A percentile compares a stretch with the other conserved stretches of the same genome.
Conservation (phyloP, 768 basidiomycete species). For the Suillus variegatus region DNA sequence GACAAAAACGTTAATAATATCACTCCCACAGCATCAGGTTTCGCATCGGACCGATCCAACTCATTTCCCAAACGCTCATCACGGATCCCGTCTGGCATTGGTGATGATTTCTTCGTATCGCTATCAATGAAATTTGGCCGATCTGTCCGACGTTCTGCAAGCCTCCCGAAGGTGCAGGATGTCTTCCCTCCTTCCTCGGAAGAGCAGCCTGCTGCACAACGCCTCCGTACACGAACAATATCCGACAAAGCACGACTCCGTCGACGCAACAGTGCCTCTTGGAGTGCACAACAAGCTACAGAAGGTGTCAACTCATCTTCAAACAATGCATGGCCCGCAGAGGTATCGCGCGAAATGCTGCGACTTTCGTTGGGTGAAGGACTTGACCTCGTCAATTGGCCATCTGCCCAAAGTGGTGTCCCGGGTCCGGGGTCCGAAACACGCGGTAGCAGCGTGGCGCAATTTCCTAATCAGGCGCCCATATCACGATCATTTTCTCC, state of each 20-base stretch:
- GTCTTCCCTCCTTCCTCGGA: constrained; percentile 17
- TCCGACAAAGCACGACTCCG: constrained; percentile 39
- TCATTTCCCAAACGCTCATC: constrained; percentile 20
- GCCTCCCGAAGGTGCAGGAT: constrained; percentile 28
- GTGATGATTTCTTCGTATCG: constrained; percentile 23
- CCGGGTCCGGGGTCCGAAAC: constrained; percentile 26
- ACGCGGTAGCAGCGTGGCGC: constrained; percentile 22
- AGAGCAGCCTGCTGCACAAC: constrained; percentile 12
- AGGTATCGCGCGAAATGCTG: constrained; percentile 58
- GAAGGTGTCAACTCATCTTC: constrained; percentile 28
- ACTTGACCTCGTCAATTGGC: background rate
- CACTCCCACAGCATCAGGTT: constrained; percentile 8
- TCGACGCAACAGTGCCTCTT: constrained; percentile 59
- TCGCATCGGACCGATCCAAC: constrained; percentile 24
- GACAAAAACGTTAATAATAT: constrained; percentile 8
- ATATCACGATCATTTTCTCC: constrained; percentile 30
- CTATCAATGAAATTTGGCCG: constrained; percentile 28
- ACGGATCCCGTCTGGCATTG: constrained; percentile 10
- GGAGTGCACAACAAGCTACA: constrained; percentile 50
- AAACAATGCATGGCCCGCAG: constrained; percentile 56
- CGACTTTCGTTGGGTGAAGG: constrained; percentile 45
- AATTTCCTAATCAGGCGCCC: constrained; percentile 19
- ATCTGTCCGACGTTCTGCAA: constrained; percentile 28
- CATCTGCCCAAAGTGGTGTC: background rate
- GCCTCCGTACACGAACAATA: constrained; percentile 25